Conservation (phyloP, 116 monocot genomes). For the Dioscorea cayenensis region DNA sequence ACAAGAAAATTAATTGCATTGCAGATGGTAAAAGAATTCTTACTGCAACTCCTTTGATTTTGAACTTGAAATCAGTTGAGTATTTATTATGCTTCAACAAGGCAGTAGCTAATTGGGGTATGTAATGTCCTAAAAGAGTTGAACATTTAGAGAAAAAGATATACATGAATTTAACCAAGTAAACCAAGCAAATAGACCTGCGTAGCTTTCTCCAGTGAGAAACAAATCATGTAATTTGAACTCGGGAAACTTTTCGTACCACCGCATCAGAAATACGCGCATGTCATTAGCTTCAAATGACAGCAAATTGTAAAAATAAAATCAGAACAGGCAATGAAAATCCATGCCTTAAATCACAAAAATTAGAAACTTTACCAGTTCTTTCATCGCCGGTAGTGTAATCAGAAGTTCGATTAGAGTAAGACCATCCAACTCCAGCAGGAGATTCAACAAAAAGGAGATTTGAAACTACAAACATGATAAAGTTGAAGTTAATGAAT, state of each 20-base stretch:
- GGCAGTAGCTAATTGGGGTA: conserved; percentile 75
- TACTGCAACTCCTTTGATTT: conserved; percentile 91
- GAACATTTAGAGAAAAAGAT: not conserved
- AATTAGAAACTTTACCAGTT: conserved; percentile 27
- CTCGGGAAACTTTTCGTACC: conserved; percentile 86
- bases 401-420: conserved; percentile 54
- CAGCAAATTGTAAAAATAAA: conserved; percentile 4
- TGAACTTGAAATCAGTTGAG: conserved; percentile 75
- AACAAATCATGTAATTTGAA: conserved; percentile 64
- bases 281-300: conserved; percentile 66
- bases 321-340: conserved; percentile 2
- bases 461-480: conserved; percentile 43
- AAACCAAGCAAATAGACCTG: conserved; percentile 36
- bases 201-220: conserved; percentile 96
- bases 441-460: conserved; percentile 81
- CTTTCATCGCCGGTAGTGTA: conserved; percentile 49
- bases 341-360: not conserved
- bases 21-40: conserved; percentile 14
- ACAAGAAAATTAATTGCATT: not conserved
- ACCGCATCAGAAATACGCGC: conserved; percentile 60
- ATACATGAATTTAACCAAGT: not conserved
- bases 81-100: conserved; percentile 69
- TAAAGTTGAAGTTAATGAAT: not conserved
- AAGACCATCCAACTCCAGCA: conserved; percentile 83
- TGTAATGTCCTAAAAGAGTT: conserved; percentile 72